Evolutionary conservation across 148 eudicot species (phyloP), one percentile per base, ranked within the genome.

Genomic region (Diospyros lotus): DNA sequence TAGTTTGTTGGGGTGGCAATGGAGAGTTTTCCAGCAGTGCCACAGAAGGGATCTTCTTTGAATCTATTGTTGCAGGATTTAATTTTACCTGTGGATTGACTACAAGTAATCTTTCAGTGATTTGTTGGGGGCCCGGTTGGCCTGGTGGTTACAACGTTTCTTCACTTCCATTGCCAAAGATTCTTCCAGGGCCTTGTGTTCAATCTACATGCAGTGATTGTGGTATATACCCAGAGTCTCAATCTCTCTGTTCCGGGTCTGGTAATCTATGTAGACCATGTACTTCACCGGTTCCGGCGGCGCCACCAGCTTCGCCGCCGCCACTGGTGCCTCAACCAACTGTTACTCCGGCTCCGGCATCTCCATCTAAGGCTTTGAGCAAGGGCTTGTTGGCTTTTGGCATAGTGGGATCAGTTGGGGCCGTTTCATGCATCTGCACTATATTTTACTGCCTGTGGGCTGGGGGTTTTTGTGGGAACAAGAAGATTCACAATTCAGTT

Each of bases 401-500:
- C 6, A 91, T 96, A 72, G 87, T 93, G 18, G 99, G 99, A 68
- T 87, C 93, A 12, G 75, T 88, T 17, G 99, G 99, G 43, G 82
- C 76, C 2, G 80, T 96, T n/a, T 82, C 87, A 10, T 94, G 94
- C 39, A 82, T 96, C 58, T 87, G 90, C 53, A 83, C 88, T 17
- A 44, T 91, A 41, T 52, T 89, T 55, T 93, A 93, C 73, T 91
- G 89, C 51, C 72, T 89, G 44, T 93, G 92, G 86, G 79, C 85
- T 17, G 97, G 99, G 58, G 89, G 78, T 76, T 87, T 89, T 75
- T 93, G 78, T 78, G 98, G 99, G 58, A 87, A 96, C 46, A 96
- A 96, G 82, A 89, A 88, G 72, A 78, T 96, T 69, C 97, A 96
- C 75, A 96, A 91, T 55, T 93, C 99, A 0, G 99, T 96, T 4